These are phyloP conservation scores for Fusarium caatingaense DNA, from an alignment of 2,329 filamentous ascomycete genomes.

Conservation along the genomic window DNA sequence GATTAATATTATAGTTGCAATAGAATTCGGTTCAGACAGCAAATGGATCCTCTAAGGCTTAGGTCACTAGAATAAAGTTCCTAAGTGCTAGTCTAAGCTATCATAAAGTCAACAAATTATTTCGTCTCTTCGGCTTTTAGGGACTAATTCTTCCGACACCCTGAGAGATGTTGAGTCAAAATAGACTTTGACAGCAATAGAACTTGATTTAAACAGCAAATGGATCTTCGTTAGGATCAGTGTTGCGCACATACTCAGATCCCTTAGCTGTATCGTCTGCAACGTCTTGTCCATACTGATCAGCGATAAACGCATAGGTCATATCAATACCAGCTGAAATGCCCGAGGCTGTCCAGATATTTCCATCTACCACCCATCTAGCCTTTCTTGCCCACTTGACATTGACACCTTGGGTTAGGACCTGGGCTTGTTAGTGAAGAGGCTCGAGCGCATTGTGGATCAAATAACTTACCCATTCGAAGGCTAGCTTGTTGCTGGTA, in stretches of 20 bases:
- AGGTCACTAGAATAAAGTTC: too few species aligned
- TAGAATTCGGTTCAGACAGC: constrained; percentile 42
- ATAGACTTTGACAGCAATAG: not conserved
- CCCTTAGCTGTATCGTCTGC: constrained; percentile 60
- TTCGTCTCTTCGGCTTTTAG: constrained; percentile 10
- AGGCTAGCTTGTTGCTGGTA: constrained; percentile 70
- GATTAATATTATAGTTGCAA: not conserved
- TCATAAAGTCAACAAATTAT: too few species aligned
- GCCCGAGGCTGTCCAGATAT: constrained; percentile 71
- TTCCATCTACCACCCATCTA: constrained; percentile 70
- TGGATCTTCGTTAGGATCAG: constrained; percentile 62
- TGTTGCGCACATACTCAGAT: constrained; percentile 69
- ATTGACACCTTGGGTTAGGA: constrained; percentile 54
- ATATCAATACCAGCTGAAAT: constrained; percentile 60
- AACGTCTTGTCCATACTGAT: constrained; percentile 61
- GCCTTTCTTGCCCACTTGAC: constrained; percentile 67
- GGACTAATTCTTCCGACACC: constrained; percentile 49
- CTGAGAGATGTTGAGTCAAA: constrained; percentile 51
- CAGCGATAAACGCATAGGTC: constrained; percentile 50
- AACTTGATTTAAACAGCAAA: constrained; percentile 55
- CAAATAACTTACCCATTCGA: constrained; percentile 44
- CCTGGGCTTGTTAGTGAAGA: constrained; percentile 33
- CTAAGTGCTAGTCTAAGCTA: too few species aligned
- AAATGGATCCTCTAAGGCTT: constrained; percentile 62
- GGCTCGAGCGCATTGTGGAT: accelerated